Evolutionary conservation across 768 basidiomycete species (phyloP), one percentile per base, ranked within the genome.

Genomic region (Hirschioporus abietinus): DNA sequence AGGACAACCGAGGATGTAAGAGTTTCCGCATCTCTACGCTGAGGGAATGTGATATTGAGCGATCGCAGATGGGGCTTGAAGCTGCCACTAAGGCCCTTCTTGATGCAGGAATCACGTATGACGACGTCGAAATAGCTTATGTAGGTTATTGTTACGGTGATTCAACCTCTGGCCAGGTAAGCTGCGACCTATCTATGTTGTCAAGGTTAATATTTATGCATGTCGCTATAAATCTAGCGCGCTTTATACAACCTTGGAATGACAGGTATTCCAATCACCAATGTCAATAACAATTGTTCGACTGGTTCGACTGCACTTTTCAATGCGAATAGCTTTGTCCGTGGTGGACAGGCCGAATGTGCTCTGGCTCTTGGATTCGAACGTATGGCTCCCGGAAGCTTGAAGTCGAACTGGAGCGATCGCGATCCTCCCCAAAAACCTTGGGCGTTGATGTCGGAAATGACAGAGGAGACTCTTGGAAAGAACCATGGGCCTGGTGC

Each of bases 61-160:
- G 27, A 65, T 30, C 24, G 64, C 35, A 92, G 89, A 93, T 95
- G 89, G 92, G 92, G 6, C 79, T 94, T 58, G 93, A 95, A 75
- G 93, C 93, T 1, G 85, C 90, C 0, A 92, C 91, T 0, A 95
- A 95, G 71, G 93, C 93, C 0, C 81, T 95, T 25, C 84, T 95
- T 18, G 93, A 95, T 71, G 92, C 93, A 69, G 92, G 93, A n/a
- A 84, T 95, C 68, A 93, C 85, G 7, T 95, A 95, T 71, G 93
- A 95, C 72, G 79, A 77, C 0, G 75, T 95, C 30, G 82, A 93
- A 76, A 85, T 82, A 23, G 93, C 92, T 0, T 89, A 80, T 69
- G 93, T 89, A 6, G 91, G 91, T 15, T 91, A 87, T 74, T 88
- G 88, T 74, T 93, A 89, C 71, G 92, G 91, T 2, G 91, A 92